Conservation (phyloP, 148 eudicot genomes). For the Vaccinium corymbosum region DNA sequence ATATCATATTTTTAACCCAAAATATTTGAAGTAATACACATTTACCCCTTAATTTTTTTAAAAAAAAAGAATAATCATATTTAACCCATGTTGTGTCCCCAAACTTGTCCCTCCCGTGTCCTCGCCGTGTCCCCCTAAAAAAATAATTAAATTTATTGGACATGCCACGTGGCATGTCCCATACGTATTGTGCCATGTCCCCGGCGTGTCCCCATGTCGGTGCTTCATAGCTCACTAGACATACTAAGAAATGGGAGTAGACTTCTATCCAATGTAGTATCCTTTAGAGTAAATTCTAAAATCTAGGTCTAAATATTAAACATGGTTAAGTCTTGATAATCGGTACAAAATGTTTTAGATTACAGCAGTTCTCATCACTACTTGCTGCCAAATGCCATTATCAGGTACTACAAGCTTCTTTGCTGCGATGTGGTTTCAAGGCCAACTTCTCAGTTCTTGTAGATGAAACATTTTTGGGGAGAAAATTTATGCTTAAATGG, state of each 20-base stretch:
- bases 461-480: neutral
- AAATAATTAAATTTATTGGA: too few species aligned
- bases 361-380: neutral
- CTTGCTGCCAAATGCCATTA: neutral
- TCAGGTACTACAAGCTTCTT: neutral
- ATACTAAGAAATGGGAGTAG: neutral
- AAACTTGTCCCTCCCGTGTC: too few species aligned
- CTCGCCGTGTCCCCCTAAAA: too few species aligned
- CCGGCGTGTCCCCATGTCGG: too few species aligned
- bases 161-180: too few species aligned
- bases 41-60: too few species aligned
- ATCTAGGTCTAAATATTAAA: neutral
- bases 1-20: too few species aligned
- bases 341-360: too few species aligned
- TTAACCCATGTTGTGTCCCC: too few species aligned
- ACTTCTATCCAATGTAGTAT: neutral
- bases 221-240: neutral
- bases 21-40: too few species aligned
- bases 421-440: neutral
- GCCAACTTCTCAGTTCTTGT: neutral
- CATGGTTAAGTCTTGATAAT: neutral
- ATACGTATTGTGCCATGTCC: too few species aligned
- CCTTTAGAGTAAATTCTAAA: neutral
- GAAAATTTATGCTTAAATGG: neutral
- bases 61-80: too few species aligned